Conservation (phyloP, 2,329 filamentous ascomycete species). For the Botrytis squamosa region DNA sequence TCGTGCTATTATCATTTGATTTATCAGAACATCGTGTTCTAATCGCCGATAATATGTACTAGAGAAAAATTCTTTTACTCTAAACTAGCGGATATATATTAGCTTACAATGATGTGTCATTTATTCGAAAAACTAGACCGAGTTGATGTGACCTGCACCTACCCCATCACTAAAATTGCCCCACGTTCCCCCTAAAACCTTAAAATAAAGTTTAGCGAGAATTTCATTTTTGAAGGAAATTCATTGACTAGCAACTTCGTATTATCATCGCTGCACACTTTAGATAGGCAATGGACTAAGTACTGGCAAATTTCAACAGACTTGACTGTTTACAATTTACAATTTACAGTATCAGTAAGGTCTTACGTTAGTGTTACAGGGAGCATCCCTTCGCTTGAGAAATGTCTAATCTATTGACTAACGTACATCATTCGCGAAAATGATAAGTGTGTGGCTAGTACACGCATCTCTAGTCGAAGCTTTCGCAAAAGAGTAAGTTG, state of each 20-base stretch:
- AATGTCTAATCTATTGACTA: not conserved
- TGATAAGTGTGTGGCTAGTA: not conserved
- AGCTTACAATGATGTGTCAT: not conserved
- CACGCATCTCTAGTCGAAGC: not conserved
- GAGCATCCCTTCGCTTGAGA: not conserved
- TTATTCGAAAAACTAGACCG: not conserved
- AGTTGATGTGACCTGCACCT: not conserved
- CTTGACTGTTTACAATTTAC: not conserved
- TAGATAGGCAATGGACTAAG: not conserved
- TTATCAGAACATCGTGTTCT: not conserved
- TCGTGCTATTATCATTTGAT: not conserved
- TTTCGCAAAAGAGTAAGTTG: accelerated
- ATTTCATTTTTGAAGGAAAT: not conserved
- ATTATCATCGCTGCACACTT: not conserved
- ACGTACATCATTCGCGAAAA: not conserved
- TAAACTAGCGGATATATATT: too few relatives aligned
- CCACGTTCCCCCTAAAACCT: not conserved
- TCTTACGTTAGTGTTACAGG: not conserved
- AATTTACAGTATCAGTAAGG: not conserved
- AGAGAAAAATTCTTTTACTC: accelerated
- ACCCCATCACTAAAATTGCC: not conserved
- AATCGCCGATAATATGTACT: not conserved
- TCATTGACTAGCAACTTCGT: not conserved
- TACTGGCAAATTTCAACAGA: not conserved
- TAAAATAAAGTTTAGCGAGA: not conserved